Conservation (phyloP, 2,329 filamentous ascomycete species). For the Fusarium ambrosium region DNA sequence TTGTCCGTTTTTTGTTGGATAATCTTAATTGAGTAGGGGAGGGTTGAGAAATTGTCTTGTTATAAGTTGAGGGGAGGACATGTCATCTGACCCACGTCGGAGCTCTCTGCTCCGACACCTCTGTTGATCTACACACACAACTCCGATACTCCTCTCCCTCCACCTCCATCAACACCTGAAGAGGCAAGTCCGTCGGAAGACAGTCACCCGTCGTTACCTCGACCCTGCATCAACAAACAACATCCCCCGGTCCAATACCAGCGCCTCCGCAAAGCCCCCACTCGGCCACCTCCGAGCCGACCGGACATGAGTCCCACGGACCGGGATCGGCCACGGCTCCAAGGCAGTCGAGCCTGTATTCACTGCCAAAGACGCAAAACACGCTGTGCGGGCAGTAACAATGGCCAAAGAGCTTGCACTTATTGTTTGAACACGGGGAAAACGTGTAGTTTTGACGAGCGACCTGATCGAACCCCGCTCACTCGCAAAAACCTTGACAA, state of each 20-base stretch:
- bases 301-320: neutral
- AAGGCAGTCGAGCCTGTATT: conserved; percentile 17
- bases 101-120: neutral
- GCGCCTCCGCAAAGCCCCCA: neutral
- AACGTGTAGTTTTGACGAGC: conserved; percentile 51
- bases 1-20: neutral
- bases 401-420: conserved; percentile 48
- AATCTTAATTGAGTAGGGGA: neutral
- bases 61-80: neutral
- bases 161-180: neutral
- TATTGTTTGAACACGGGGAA: conserved; percentile 44
- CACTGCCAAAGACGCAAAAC: conserved; percentile 45
- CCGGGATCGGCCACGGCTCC: neutral
- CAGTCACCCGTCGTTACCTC: neutral
- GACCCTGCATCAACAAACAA: neutral
- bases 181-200: neutral
- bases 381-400: conserved; percentile 28
- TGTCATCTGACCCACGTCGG: neutral
- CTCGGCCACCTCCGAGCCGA: neutral
- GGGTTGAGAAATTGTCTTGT: neutral
- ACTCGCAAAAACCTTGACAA: conserved; percentile 54
- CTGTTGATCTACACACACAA: neutral
- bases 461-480: conserved; percentile 51
- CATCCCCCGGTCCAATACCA: neutral
- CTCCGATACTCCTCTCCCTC: neutral